Percentiles rank a stretch among this genome's conserved stretches.
Conservation (phyloP, 176 grass and related monocot species). For the Neostapfia colusana region DNA sequence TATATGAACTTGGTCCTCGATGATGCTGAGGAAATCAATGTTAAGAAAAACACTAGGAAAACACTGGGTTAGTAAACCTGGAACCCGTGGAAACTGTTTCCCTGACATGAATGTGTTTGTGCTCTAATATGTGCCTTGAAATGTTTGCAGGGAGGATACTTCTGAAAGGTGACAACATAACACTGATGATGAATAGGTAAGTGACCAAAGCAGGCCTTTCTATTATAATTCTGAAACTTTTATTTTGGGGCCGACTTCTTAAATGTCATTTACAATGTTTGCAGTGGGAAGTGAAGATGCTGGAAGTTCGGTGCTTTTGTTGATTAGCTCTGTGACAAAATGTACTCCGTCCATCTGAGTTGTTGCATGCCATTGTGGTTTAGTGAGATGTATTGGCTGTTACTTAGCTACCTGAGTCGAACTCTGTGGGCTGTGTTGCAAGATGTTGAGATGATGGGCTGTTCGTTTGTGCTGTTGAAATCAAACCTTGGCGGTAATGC, state of each 20-base stretch:
- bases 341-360: slow-evolving; percentile 28
- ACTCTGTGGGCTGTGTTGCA: slow-evolving; percentile 1
- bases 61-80: slow-evolving; percentile 55
- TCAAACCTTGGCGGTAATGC: neutral
- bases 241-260: neutral
- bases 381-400: slow-evolving; percentile 18
- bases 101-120: neutral
- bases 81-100: neutral
- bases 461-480: slow-evolving; percentile 6
- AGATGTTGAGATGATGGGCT: slow-evolving; percentile 27
- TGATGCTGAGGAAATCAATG: slow-evolving; percentile 86
- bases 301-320: neutral
- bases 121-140: neutral
- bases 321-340: neutral
- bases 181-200: slow-evolving; percentile 96
- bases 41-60: slow-evolving; percentile 88
- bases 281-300: slow-evolving; percentile 45
- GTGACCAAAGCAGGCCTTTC: neutral
- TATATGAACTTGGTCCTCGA: slow-evolving; percentile 99
- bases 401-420: slow-evolving; percentile 11
- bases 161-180: slow-evolving; percentile 97
- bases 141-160: slow-evolving; percentile 76
- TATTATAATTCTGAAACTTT: neutral
- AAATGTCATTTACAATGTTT: slow-evolving; percentile 2
- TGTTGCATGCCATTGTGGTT: slow-evolving; percentile 33